Percentiles rank a stretch among this genome's conserved stretches.
phyloP scores from a whole-genome alignment of 108 stramenopile species.

The Nannochloropsis gaditana region DNA sequence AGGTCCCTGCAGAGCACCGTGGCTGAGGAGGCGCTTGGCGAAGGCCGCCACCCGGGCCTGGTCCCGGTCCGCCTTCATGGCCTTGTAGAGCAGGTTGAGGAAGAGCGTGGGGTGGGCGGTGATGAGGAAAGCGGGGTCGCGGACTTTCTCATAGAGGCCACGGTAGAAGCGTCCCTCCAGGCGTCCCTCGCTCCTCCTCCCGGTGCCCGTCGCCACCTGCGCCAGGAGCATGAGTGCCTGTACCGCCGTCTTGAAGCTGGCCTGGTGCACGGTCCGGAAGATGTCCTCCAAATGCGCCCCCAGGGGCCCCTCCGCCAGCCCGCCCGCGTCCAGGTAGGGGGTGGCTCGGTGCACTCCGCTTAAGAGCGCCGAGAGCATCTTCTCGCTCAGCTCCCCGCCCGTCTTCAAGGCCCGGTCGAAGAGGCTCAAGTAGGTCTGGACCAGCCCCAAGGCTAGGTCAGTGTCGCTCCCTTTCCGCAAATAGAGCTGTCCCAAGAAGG shows the following conservation, averaged over 20 bases:
- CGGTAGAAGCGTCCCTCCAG: constrained; percentile 73
- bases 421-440: constrained; percentile 81
- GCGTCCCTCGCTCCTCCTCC: background rate
- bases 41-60: constrained; percentile 67
- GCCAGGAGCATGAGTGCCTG: constrained; percentile 88
- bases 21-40: constrained; percentile 67
- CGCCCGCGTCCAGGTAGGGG: constrained; percentile 60
- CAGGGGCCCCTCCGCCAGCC: constrained; percentile 23
- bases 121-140: constrained; percentile 59
- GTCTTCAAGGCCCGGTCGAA: constrained; percentile 75
- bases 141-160: constrained; percentile 78
- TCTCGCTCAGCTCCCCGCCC: constrained; percentile 11
- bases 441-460: constrained; percentile 65
- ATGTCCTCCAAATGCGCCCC: constrained; percentile 68
- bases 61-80: constrained; percentile 74
- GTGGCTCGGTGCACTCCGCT: constrained; percentile 93
- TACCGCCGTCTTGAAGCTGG: constrained; percentile 70
- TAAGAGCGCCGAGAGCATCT: constrained; percentile 84
- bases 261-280: constrained; percentile 76
- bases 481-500: constrained; percentile 79
- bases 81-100: constrained; percentile 91
- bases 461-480: constrained; percentile 49
- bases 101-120: constrained; percentile 80
- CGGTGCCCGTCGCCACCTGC: constrained; percentile 57
- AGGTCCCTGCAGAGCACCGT: background rate